These are phyloP conservation scores for Craspedostauros australis DNA, from an alignment of 108 stramenopile genomes.

Conservation along the genomic window DNA sequence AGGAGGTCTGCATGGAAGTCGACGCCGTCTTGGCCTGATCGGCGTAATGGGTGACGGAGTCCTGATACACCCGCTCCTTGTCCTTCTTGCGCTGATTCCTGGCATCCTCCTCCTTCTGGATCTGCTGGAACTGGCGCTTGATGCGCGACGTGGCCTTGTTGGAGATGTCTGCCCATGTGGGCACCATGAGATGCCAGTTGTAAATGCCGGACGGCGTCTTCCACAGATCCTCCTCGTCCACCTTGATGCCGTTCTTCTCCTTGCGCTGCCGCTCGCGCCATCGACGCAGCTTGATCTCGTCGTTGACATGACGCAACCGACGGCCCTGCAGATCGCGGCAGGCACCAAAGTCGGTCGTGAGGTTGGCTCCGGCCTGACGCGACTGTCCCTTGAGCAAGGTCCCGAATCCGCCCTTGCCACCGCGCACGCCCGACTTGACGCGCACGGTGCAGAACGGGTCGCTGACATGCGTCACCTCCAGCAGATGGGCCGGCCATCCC, in stretches of 20 bases:
- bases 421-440: constrained; percentile 21
- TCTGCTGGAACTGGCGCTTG: constrained; percentile 56
- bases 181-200: constrained; percentile 89
- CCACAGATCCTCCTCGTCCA: constrained; percentile 35
- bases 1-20: constrained; percentile 16
- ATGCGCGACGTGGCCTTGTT: constrained; percentile 56
- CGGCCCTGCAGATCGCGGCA: constrained; percentile 97
- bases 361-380: constrained; percentile 81
- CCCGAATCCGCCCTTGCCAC: constrained; percentile 95
- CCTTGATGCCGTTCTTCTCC: constrained; percentile 34
- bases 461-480: not conserved
- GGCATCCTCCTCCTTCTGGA: constrained; percentile 24
- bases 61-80: constrained; percentile 33
- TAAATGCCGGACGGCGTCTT: constrained; percentile 82
- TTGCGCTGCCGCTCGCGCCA: constrained; percentile 68
- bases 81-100: constrained; percentile 32
- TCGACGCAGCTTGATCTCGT: constrained; percentile 86
- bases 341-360: constrained; percentile 94
- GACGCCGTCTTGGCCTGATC: constrained; percentile 31
- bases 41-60: constrained; percentile 57
- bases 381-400: constrained; percentile 91
- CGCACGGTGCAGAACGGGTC: constrained; percentile 7
- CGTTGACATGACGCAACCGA: constrained; percentile 95
- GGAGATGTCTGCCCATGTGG: constrained; percentile 81
- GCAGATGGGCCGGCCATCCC: constrained; percentile 1